A percentile compares a stretch with the other conserved stretches of the same genome.
Conservation (phyloP, 495 filamentous ascomycete genomes). For the Sporormia fimetaria region DNA sequence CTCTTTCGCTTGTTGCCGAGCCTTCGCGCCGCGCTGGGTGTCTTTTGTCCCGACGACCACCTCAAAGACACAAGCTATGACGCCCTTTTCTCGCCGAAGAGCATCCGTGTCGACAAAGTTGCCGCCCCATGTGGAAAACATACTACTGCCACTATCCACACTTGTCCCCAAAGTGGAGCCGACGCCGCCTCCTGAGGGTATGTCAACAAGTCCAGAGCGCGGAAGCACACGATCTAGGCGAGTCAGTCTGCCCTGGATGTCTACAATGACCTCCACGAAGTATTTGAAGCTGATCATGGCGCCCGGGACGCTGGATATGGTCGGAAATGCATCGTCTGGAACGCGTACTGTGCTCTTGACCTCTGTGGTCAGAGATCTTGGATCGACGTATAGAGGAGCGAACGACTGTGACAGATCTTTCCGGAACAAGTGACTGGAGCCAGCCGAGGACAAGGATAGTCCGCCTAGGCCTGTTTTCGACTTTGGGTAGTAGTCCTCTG, state of each 20-base stretch:
- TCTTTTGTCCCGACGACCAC: constrained; percentile 82
- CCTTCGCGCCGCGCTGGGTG: constrained; percentile 49
- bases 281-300: constrained; percentile 91
- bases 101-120: constrained; percentile 83
- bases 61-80: constrained; percentile 72
- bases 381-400: constrained; percentile 75
- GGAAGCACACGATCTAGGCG: constrained; percentile 53
- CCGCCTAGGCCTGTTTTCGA: constrained; percentile 63
- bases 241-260: constrained; percentile 76
- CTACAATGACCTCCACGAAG: constrained; percentile 81
- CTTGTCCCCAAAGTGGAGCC: constrained; percentile 1
- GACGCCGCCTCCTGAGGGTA: constrained; percentile 28
- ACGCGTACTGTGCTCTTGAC: constrained; percentile 73
- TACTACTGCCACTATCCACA: constrained; percentile 30
- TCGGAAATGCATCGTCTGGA: constrained; percentile 85
- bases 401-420: constrained; percentile 87
- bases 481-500: constrained; percentile 75
- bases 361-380: constrained; percentile 58
- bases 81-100: constrained; percentile 75
- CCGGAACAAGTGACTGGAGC: constrained; percentile 76
- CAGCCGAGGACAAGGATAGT: constrained; percentile 67
- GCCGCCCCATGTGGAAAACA: constrained; percentile 49
- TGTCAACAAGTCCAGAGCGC: constrained; percentile 44
- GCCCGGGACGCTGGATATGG: constrained; percentile 77
- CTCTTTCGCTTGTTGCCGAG: constrained; percentile 10